Evolutionary conservation across 495 filamentous ascomycete genomes (phyloP), one percentile per base, ranked within the genome.

Genomic region (Parachaetomium inaequale): DNA sequence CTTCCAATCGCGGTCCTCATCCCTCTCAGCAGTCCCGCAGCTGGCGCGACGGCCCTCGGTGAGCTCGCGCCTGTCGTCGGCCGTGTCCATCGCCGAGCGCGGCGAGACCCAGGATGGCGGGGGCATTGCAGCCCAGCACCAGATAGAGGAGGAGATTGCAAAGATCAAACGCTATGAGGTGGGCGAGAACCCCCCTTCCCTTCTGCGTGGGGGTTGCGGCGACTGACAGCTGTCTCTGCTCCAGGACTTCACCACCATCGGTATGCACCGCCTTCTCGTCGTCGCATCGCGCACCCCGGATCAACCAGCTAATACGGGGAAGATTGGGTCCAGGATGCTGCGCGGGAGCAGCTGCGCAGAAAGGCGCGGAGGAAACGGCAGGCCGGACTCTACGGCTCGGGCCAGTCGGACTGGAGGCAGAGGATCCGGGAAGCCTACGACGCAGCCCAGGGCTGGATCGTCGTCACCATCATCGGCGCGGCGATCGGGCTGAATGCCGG

Each of bases 311-410:
- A 32, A 68, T 47, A 51, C 50, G 21, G 56, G 53, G 8, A 52
- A 83, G 93, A 98, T 74, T 98, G 94, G 94, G 92, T 98, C 1
- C 92, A 98, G 72, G 94, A 98, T 85, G 93, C 93, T 2, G 88
- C 93, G 15, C 87, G 92, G 50, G 94, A 96, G 74, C 90, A 96
- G 73, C 75, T 89, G 56, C 85, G 93, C 51, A 83, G 93, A 54
- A 88, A 89, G 68, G 84, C 89, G 21, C 81, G 87, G 70, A 82
- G 88, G 68, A 86, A 85, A 78, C 87, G 87, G 64, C 85, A 85
- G 17, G 87, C 84, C 21, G 87, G 90, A 3, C 89, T 89, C 66
- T 92, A 89, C 77, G 86, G 90, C 63, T 79, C 85, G 55, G 89
- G 88, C 26, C 78, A 81, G 31, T 76, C 85, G 62, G 90, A 90